phyloP scores from a whole-genome alignment of 805 yeast species.

The Hyphopichia homilentoma region DNA sequence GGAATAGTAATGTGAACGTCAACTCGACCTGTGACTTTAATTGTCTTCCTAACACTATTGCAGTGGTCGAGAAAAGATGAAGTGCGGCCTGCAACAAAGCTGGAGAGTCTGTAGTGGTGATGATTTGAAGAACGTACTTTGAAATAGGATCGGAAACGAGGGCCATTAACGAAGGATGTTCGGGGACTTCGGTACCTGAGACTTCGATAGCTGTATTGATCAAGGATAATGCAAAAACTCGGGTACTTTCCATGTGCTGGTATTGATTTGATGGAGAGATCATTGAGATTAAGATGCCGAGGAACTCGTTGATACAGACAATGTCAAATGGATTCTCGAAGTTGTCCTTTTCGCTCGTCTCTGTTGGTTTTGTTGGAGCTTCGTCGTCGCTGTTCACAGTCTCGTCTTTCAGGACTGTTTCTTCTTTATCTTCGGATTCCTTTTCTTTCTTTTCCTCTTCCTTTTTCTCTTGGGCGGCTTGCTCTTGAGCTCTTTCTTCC shows the following conservation, averaged over 20 bases:
- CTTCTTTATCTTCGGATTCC: slow-evolving; percentile 1
- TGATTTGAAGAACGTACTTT: slow-evolving; percentile 76
- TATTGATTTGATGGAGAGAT: slow-evolving; percentile 78
- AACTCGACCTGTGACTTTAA: slow-evolving; percentile 81
- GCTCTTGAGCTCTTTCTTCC: slow-evolving; percentile 3
- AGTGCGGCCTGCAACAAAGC: slow-evolving; percentile 71
- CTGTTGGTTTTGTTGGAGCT: neutral
- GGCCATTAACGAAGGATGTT: slow-evolving; percentile 61
- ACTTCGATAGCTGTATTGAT: slow-evolving; percentile 79
- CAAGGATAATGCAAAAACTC: slow-evolving; percentile 76
- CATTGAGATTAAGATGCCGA: slow-evolving; percentile 72
- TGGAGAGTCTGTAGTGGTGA: slow-evolving; percentile 71
- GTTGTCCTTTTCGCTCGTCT: slow-evolving; percentile 9
- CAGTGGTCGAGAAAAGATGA: slow-evolving; percentile 68
- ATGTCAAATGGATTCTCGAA: slow-evolving; percentile 59
- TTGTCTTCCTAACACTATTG: slow-evolving; percentile 59
- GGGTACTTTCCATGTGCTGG: slow-evolving; percentile 82
- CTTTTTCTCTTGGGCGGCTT: neutral
- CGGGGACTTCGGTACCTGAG: slow-evolving; percentile 57
- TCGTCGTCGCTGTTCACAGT: neutral
- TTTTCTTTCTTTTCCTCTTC: too few relatives aligned
- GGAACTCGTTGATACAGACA: slow-evolving; percentile 69
- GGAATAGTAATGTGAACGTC: slow-evolving; percentile 60
- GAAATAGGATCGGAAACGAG: slow-evolving; percentile 78
- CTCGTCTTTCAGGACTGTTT: neutral